Evolutionary conservation across 2,329 filamentous ascomycete genomes (phyloP).

Genomic region (Botrytis fragariae): DNA sequence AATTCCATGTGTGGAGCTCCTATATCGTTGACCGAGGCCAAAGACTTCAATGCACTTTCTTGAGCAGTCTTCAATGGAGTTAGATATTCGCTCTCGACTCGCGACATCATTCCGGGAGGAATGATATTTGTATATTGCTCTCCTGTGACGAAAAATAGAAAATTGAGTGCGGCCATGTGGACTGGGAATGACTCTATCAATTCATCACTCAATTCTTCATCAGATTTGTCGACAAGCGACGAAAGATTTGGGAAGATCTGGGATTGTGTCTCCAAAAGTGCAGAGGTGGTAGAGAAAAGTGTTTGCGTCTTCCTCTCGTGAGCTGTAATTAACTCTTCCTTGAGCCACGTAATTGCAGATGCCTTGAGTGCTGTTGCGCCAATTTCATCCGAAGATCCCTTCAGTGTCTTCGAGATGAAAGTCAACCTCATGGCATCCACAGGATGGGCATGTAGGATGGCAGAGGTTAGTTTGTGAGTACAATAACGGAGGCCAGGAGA

Average conservation of each 20-base stretch:
- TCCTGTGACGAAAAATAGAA: slow-evolving; percentile 55
- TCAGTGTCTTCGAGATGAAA: slow-evolving; percentile 63
- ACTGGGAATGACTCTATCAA: slow-evolving; percentile 53
- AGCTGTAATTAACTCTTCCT: slow-evolving; percentile 56
- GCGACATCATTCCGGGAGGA: slow-evolving; percentile 55
- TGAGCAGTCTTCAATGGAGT: slow-evolving; percentile 51
- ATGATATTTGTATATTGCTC: slow-evolving; percentile 49
- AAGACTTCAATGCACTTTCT: slow-evolving; percentile 31
- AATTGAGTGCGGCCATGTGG: slow-evolving; percentile 59
- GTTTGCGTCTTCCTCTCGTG: slow-evolving; percentile 37
- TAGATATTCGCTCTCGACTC: slow-evolving; percentile 58
- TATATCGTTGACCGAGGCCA: slow-evolving; percentile 10
- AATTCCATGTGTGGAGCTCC: slow-evolving; percentile 26
- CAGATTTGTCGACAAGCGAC: slow-evolving; percentile 45
- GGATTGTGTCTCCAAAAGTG: slow-evolving; percentile 60
- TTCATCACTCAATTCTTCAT: slow-evolving; percentile 49
- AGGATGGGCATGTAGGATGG: slow-evolving; percentile 53
- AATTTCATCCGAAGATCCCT: slow-evolving; percentile 52
- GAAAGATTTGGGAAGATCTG: slow-evolving; percentile 57
- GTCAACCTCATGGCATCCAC: slow-evolving; percentile 56
- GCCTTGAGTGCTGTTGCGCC: slow-evolving; percentile 58
- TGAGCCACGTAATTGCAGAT: slow-evolving; percentile 61
- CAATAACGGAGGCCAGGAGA: slow-evolving; percentile 41
- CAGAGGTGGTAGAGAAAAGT: slow-evolving; percentile 52
- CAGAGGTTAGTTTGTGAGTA: slow-evolving; percentile 40